These are phyloP conservation scores for Cercophora newfieldiana DNA, from an alignment of 495 filamentous ascomycete genomes.

Conservation along the genomic window DNA sequence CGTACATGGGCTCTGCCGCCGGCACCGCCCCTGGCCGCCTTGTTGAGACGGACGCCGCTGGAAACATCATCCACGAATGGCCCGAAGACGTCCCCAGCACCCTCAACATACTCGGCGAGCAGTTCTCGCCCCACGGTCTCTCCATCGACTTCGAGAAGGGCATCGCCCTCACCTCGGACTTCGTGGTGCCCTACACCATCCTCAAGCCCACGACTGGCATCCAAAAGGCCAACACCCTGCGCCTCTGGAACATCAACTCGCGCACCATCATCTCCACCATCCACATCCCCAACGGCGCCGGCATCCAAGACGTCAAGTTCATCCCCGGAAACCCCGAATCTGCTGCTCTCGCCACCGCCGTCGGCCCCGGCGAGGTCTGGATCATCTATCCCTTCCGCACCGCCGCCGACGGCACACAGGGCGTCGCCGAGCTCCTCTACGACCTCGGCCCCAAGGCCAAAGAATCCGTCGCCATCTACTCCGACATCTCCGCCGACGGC, in stretches of 20 bases:
- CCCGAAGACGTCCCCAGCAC: constrained; percentile 53
- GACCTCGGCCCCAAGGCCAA: constrained; percentile 59
- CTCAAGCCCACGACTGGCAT: constrained; percentile 59
- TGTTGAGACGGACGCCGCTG: constrained; percentile 56
- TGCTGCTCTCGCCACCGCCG: constrained; percentile 62
- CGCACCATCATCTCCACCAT: constrained; percentile 60
- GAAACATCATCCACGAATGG: constrained; percentile 63
- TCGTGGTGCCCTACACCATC: constrained; percentile 59
- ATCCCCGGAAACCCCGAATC: constrained; percentile 61
- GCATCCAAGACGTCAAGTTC: constrained; percentile 67
- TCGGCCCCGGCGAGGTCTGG: constrained; percentile 63
- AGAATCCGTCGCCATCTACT: constrained; percentile 61
- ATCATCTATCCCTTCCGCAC: constrained; percentile 63
- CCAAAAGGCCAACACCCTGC: constrained; percentile 54
- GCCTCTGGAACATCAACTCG: constrained; percentile 56
- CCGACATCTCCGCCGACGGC: constrained; percentile 61
- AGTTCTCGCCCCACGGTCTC: constrained; percentile 63
- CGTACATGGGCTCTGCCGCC: constrained; percentile 52
- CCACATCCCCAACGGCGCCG: constrained; percentile 59
- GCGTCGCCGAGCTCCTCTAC: constrained; percentile 57
- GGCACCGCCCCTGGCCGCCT: constrained; percentile 61
- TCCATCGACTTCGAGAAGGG: constrained; percentile 58
- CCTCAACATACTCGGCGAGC: constrained; percentile 57
- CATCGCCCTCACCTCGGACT: constrained; percentile 61
- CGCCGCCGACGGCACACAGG: constrained; percentile 54